phyloP scores from a whole-genome alignment of 495 filamentous ascomycete species.

The Lentithecium fluviatile region DNA sequence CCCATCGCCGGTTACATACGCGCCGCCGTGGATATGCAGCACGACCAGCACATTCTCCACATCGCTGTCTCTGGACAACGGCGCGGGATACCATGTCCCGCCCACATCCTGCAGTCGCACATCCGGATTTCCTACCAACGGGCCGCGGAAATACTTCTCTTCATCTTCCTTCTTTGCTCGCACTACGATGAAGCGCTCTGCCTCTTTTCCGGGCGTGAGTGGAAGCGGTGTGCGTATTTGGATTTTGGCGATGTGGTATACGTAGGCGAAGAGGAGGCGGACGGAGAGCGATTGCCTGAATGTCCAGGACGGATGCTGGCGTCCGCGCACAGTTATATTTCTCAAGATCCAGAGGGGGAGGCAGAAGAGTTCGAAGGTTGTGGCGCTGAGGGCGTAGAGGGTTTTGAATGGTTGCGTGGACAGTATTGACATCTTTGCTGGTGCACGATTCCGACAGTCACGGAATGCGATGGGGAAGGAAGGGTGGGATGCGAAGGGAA shows the following conservation, averaged over 20 bases:
- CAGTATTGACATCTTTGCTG: conserved; percentile 21
- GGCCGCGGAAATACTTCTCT: conserved; percentile 34
- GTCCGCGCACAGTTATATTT: conserved; percentile 33
- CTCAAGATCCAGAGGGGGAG: conserved; percentile 40
- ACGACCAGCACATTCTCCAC: conserved; percentile 34
- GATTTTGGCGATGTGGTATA: conserved; percentile 32
- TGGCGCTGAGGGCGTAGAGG: conserved; percentile 39
- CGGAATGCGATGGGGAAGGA: background rate
- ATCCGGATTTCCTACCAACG: conserved; percentile 33
- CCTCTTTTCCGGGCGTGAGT: conserved; percentile 41
- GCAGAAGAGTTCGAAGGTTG: conserved; percentile 32
- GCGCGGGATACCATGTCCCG: conserved; percentile 44
- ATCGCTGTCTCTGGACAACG: background rate
- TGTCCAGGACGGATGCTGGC: conserved; percentile 39
- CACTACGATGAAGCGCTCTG: conserved; percentile 39
- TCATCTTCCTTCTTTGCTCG: conserved; percentile 14
- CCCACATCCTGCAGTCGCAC: conserved; percentile 42
- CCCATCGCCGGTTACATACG: conserved; percentile 48
- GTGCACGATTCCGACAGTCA: background rate
- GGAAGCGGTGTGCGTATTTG: conserved; percentile 33
- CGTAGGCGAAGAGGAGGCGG: conserved; percentile 32
- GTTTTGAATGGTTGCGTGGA: conserved; percentile 43
- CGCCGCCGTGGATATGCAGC: conserved; percentile 55
- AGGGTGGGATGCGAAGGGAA: background rate
- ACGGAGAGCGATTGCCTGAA: conserved; percentile 41